Conservation (phyloP, 2,329 filamentous ascomycete genomes). For the Botrytis aclada region DNA sequence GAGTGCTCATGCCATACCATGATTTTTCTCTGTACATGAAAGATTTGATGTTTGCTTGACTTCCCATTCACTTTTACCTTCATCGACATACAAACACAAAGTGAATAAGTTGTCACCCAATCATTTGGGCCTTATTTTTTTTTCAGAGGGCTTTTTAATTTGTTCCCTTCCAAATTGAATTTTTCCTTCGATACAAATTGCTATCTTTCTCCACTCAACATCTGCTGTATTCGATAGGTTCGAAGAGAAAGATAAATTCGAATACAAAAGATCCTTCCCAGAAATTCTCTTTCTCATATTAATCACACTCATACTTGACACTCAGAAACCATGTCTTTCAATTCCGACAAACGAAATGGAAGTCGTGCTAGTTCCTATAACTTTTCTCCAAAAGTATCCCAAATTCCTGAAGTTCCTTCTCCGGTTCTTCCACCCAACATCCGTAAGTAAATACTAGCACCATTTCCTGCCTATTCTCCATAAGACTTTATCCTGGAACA, state of each 20-base stretch:
- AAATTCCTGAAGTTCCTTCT: constrained; percentile 4
- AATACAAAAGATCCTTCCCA: not conserved
- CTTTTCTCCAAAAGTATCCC: constrained; percentile 3
- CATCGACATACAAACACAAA: not conserved
- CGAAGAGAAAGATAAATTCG: not conserved
- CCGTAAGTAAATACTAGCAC: not conserved
- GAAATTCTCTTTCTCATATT: not conserved
- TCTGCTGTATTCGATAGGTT: not conserved
- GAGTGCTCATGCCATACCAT: not conserved
- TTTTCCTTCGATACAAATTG: not conserved
- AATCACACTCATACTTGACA: not conserved
- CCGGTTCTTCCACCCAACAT: constrained; percentile 7
- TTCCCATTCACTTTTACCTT: not conserved
- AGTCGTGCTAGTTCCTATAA: constrained; percentile 8
- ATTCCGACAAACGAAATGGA: constrained; percentile 2
- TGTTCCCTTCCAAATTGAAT: not conserved
- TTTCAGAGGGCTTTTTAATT: not conserved
- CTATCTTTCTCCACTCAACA: not conserved
- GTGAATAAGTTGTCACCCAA: not conserved
- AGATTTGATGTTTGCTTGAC: not conserved
- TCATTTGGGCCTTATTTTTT: not conserved
- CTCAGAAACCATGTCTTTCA: not conserved
- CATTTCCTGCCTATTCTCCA: no score
- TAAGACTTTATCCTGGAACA: not conserved
- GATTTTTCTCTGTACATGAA: not conserved